Evolutionary conservation across 78 protist species (phyloP), one percentile per base, ranked within the genome.

Genomic region (Dictyostelium brefeldianum): DNA sequence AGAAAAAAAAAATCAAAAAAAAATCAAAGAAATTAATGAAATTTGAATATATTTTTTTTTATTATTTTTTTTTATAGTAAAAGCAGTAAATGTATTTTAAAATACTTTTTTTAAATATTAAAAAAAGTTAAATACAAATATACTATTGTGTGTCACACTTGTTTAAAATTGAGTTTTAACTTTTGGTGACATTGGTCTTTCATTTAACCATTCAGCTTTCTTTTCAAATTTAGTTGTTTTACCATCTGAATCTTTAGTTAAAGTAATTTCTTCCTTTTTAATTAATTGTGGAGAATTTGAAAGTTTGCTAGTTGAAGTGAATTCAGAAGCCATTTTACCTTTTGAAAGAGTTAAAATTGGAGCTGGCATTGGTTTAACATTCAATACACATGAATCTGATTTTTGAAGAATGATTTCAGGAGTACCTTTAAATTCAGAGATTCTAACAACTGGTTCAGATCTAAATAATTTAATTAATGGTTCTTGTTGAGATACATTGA

Each of bases 371-470:
- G 83, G 93, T 29, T 46, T 62, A 54, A 51, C 67, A 73, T 87
- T 87, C 73, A 87, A 57, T 4, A 70, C 71, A 57, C 93, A 87
- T 64, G 54, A 59, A 47, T 87, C 93, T 0, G 80, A 43, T 65
- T 73, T 87, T 50, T 59, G 80, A 6, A 87, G n/a, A 69, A 87
- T 87, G 48, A 87, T 43, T 62, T 87, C 93, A 29, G 93, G 85
- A 27, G 67, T 36, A 65, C 93, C 93, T 47, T 62, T 46, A 78
- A 77, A 70, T 20, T 87, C 85, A 29, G 93, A 65, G 67, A 87
- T 51, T 29, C 84, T 36, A 75, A 87, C 51, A 22, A 87, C 77
- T 87, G 93, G 93, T 70, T 87, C 93, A 36, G 59, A 64, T 70
- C 81, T 74, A 80, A 87, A 31, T 17, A 87, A 51, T 57, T 87